phyloP scores from a whole-genome alignment of 164 flowering plant species.

The Stephania yunnanensis region DNA sequence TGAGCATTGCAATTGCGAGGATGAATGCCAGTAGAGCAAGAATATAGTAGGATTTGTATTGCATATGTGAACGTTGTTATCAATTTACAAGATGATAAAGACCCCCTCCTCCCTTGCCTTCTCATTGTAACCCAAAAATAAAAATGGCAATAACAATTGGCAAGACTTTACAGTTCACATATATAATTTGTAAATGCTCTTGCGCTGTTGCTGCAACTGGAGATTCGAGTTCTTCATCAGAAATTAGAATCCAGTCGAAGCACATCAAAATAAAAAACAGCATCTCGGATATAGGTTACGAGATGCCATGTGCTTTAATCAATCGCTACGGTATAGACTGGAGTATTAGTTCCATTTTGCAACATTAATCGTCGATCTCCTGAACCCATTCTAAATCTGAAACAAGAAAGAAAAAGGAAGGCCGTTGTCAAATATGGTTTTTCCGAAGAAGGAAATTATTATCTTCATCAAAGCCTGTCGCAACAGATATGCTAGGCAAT shows the following conservation, averaged over 20 bases:
- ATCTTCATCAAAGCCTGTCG: neutral
- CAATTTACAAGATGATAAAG: slow-evolving; percentile 11
- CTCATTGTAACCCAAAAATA: neutral
- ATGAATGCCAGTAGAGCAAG: neutral
- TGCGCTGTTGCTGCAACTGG: neutral
- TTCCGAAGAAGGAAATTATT: neutral
- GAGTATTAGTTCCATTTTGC: neutral
- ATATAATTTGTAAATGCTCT: neutral
- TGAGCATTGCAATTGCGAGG: neutral
- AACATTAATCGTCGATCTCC: slow-evolving; percentile 57
- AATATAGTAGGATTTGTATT: slow-evolving; percentile 1
- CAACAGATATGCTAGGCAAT: neutral
- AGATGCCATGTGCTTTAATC: neutral
- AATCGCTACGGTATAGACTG: neutral
- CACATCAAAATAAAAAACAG: neutral
- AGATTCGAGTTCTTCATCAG: neutral
- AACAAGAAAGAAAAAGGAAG: slow-evolving; percentile 6
- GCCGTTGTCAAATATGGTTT: neutral
- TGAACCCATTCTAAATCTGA: slow-evolving; percentile 85
- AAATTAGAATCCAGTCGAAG: neutral
- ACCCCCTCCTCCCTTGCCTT: too few relatives aligned
- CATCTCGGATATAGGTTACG: neutral
- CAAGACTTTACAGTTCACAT: neutral
- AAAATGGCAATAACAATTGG: neutral
- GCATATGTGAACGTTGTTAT: neutral